Base-by-base conservation (phyloP, 2,329 filamentous ascomycete species). In the Bipolaris zeicola region DNA sequence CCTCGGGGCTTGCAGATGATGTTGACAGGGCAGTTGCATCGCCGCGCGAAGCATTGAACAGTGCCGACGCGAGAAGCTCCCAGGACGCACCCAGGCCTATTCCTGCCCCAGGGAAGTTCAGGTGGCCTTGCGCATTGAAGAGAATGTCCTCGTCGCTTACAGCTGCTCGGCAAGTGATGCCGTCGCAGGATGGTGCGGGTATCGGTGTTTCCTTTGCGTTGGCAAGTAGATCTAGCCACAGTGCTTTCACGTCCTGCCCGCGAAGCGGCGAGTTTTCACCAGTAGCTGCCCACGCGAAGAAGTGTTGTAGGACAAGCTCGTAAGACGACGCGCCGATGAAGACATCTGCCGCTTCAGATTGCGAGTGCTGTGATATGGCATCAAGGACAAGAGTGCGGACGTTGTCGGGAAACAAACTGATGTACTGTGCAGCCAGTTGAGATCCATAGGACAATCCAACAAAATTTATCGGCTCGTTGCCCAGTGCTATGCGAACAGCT, bases 401-500 rank as follows among this genome's bases (percentile, higher is more conserved):
- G 28, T 76, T 77, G 10, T 78, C 60, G 3, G 80, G 80, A 62
- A 75, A 82, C 1, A 81, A 69, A 55, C 76, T 67, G 1, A 79
- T 79, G 58, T 81, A 82, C 37, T 76, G 72, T 6, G 72, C 69
- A 20, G 77, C 80, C 14, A 82, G 67, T 59, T 79, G 76, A 1
- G 77, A 77, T 5, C 80, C 80, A 62, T 83, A 82, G 1, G 78
- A 81, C 13, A 78, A 60, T 6, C 79, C 80, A 1, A 81, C 53
- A 38, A 68, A 79, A 52, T 75, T 78, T 34, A 79, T 51, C 71
- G 73, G 52, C n/a, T 74, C 70, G 11, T 73, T 70, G 3, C 71
- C 68, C 4, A 80, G 63, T 2, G 43, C 70, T 52, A 39, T 76
- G 50, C 28, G 73, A 4, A 77, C 62, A 16, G 73, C 71, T 39